Evolutionary conservation across 2,329 filamentous ascomycete species (phyloP).

Genomic region (Aspergillus sp.): DNA sequence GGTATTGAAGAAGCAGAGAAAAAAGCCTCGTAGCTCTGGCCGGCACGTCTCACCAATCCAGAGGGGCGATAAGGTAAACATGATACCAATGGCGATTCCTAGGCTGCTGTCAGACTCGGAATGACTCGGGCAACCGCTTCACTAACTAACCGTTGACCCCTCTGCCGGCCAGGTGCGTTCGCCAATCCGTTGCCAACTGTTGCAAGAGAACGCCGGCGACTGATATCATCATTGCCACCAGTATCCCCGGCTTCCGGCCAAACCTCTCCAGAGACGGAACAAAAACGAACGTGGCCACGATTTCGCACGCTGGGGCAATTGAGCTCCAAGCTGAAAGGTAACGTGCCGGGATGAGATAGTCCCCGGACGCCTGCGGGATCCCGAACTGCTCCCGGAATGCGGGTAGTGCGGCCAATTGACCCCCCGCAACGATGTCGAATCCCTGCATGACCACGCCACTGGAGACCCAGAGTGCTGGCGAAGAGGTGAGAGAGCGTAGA

Average conservation of each 20-base stretch:
- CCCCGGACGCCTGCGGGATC: slow-evolving; percentile 20
- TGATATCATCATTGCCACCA: slow-evolving; percentile 25
- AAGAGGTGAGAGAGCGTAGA: background rate
- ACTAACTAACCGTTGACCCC: slow-evolving; percentile 6
- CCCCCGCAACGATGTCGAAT: slow-evolving; percentile 29
- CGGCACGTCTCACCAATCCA: slow-evolving; percentile 40
- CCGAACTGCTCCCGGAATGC: slow-evolving; percentile 29
- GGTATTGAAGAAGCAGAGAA: slow-evolving; percentile 39
- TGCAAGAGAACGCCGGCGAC: slow-evolving; percentile 30
- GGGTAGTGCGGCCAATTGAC: slow-evolving; percentile 30
- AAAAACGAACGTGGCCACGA: slow-evolving; percentile 15
- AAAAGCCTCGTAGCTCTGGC: slow-evolving; percentile 39
- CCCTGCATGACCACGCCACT: slow-evolving; percentile 33
- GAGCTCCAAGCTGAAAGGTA: slow-evolving; percentile 31
- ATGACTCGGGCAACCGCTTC: background rate
- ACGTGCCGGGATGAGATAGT: slow-evolving; percentile 28
- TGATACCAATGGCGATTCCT: slow-evolving; percentile 35
- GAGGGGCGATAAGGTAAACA: slow-evolving; percentile 37
- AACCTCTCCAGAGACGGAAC: slow-evolving; percentile 32
- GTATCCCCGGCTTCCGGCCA: slow-evolving; percentile 31
- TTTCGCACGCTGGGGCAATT: slow-evolving; percentile 20
- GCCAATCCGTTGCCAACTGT: slow-evolving; percentile 27
- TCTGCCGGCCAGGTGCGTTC: slow-evolving; percentile 27
- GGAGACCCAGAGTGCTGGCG: slow-evolving; percentile 29
- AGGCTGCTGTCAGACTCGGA: background rate